Percentiles rank a stretch among this genome's conserved stretches.
Conservation (phyloP, 768 basidiomycete genomes). For the Lactarius quietus region DNA sequence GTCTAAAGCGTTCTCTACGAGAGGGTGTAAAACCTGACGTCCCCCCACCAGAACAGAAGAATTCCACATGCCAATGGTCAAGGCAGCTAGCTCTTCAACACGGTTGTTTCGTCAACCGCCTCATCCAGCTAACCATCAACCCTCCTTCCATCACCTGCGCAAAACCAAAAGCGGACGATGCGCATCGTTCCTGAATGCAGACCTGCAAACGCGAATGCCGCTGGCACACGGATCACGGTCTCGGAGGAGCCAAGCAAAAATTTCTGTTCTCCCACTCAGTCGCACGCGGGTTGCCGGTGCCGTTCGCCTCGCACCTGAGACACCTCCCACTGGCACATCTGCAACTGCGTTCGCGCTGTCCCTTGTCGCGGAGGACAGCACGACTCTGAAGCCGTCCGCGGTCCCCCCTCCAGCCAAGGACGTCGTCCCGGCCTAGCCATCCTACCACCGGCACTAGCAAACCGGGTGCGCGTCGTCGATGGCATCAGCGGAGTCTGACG, state of each 20-base stretch:
- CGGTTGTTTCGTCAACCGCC: no score
- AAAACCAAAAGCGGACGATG: no score
- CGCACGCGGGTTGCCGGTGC: constrained; percentile 12
- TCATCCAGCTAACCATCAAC: no score
- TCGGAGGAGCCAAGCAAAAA: neutral
- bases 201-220: no score
- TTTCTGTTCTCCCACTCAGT: neutral
- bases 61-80: no score
- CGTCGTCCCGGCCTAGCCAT: neutral
- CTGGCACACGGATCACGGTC: no score
- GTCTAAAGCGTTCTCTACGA: no score
- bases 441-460: constrained; percentile 25
- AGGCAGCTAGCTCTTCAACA: no score
- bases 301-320: constrained; percentile 10
- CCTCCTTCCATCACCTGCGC: no score
- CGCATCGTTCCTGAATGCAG: no score
- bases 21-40: no score
- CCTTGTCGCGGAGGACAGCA: constrained; percentile 10
- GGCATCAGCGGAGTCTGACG: constrained; percentile 8
- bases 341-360: neutral
- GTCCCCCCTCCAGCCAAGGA: neutral
- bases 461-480: constrained; percentile 14
- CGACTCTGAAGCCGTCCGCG: constrained; percentile 2
- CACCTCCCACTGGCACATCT: neutral
- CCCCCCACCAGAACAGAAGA: no score